Evolutionary conservation across 805 yeast species (phyloP).

Genomic region (Ogataea henricii): DNA sequence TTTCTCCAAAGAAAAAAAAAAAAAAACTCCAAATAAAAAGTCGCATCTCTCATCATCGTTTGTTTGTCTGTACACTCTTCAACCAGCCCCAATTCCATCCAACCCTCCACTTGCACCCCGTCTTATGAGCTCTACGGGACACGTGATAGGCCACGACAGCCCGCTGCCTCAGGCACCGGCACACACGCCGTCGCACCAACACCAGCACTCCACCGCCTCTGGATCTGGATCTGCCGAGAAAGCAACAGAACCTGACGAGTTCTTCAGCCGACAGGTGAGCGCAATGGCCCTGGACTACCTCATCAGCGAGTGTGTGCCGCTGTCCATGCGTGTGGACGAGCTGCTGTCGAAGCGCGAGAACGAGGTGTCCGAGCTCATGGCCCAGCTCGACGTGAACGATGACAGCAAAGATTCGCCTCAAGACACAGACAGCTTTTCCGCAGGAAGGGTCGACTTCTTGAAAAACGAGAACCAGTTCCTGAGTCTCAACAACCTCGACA

Average conservation of each 20-base stretch:
- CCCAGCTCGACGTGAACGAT: slow-evolving; percentile 16
- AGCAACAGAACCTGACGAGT: slow-evolving; percentile 14
- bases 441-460: slow-evolving; percentile 45
- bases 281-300: slow-evolving; percentile 60
- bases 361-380: slow-evolving; percentile 14
- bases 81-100: neutral
- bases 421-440: slow-evolving; percentile 19
- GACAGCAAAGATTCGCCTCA: neutral
- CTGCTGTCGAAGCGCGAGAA: slow-evolving; percentile 34
- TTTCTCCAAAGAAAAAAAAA: neutral
- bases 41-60: too few relatives aligned
- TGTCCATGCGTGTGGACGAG: slow-evolving; percentile 63
- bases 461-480: slow-evolving; percentile 35
- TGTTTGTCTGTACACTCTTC: neutral
- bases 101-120: neutral
- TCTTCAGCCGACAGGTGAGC: slow-evolving; percentile 47
- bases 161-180: slow-evolving; percentile 6
- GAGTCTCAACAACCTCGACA: slow-evolving; percentile 53
- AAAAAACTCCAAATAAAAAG: neutral
- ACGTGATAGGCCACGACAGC: slow-evolving; percentile 1
- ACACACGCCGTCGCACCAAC: neutral
- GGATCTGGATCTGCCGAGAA: neutral
- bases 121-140: neutral
- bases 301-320: slow-evolving; percentile 75
- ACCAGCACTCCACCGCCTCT: slow-evolving; percentile 1